phyloP scores from a whole-genome alignment of 2,329 filamentous ascomycete species.

The Penicillium palitans region DNA sequence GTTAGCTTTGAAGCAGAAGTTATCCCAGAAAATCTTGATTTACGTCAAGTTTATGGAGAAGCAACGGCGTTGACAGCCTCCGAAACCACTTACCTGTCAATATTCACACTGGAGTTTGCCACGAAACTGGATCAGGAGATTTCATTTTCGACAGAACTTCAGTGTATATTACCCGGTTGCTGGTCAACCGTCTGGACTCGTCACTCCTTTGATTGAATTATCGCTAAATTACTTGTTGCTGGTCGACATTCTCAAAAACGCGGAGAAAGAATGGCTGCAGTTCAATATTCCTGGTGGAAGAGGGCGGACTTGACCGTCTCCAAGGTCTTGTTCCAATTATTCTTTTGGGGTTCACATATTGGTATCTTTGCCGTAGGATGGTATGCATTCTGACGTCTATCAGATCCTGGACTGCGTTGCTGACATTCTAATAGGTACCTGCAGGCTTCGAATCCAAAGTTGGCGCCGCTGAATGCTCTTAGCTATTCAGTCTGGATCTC shows the following conservation, averaged over 20 bases:
- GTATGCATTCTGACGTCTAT: slow-evolving; percentile 52
- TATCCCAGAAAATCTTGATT: not conserved
- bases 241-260: slow-evolving; percentile 24
- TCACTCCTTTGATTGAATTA: slow-evolving; percentile 21
- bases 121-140: not conserved
- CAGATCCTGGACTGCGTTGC: not conserved
- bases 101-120: not conserved
- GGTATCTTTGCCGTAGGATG: slow-evolving; percentile 82
- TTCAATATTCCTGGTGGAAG: slow-evolving; percentile 19
- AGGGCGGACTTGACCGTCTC: slow-evolving; percentile 63
- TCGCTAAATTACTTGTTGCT: slow-evolving; percentile 26
- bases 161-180: slow-evolving; percentile 18
- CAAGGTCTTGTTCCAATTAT: slow-evolving; percentile 75
- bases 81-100: not conserved
- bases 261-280: slow-evolving; percentile 13
- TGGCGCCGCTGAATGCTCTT: slow-evolving; percentile 78
- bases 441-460: slow-evolving; percentile 65
- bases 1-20: not conserved
- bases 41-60: slow-evolving; percentile 23
- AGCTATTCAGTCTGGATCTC: slow-evolving; percentile 94
- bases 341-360: slow-evolving; percentile 79
- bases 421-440: slow-evolving; percentile 64
- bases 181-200: slow-evolving; percentile 22
- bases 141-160: not conserved
- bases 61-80: slow-evolving; percentile 7